Evolutionary conservation across 208 protist genomes (phyloP), one percentile per base, ranked within the genome.

Genomic region (Crithidia fasciculata): DNA sequence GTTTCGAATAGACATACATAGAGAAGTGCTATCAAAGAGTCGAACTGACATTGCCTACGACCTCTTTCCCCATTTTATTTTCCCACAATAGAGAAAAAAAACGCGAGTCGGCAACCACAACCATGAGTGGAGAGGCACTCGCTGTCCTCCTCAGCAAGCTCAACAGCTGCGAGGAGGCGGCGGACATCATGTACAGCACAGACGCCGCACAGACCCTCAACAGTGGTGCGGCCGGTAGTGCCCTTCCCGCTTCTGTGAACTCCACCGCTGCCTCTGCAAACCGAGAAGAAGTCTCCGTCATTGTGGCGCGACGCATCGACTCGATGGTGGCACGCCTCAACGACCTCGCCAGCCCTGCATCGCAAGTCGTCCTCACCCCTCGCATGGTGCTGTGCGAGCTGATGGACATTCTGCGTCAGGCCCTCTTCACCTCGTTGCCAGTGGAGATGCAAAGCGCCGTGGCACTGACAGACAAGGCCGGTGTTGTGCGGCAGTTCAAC

Each of bases 291-390:
- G 53, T 86, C 59, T 72, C 74, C 7, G 63, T 86, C 16, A 39
- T 74, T 15, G 71, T 90, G 41, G 86, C 86, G 15, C 86, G 81
- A 45, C 72, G 74, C 47, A 86, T 91, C 8, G 83, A 78, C 4
- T 85, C 82, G 0, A 67, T 87, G 63, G 85, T 91, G 69, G 72
- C 77, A 7, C 83, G 81, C 8, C 73, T 88, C 16, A 78, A 83
- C 47, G 74, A 72, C n/a, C 81, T 88, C 28, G 76, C 80, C 50
- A 55, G 63, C 19, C 75, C 75, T 2, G 64, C 69, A 28, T 72
- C 64, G 36, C 63, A 82, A 62, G 70, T 70, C 3, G 39, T 74
- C 10, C 54, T 84, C 5, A 89, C 87, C 0, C 85, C 88, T 8
- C 80, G 85, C 10, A 76, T 80, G 68, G 67, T 78, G 40, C 78